phyloP scores from a whole-genome alignment of 352 stramenopile genomes.

The Globisporangium okanoganense region DNA sequence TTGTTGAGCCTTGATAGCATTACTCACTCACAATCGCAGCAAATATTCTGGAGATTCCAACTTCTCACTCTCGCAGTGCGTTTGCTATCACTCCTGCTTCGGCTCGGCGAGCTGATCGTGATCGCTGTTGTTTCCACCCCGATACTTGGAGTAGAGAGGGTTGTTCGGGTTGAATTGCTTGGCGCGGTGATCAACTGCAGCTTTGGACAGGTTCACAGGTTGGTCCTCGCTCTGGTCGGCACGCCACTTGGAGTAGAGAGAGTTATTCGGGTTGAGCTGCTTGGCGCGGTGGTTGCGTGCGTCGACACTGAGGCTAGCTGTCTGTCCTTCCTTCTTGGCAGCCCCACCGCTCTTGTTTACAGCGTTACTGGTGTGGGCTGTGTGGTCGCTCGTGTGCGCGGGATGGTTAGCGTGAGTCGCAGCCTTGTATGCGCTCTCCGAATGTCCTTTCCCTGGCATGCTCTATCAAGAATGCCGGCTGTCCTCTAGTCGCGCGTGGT shows the following conservation, averaged over 20 bases:
- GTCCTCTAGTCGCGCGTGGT: too few species aligned
- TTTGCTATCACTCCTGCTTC: neutral
- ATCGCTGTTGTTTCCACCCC: neutral
- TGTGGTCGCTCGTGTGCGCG: neutral
- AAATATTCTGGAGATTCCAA: too few species aligned
- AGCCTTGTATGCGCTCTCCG: neutral
- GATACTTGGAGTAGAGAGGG: neutral
- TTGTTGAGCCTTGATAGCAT: too few species aligned
- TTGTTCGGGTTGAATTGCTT: neutral
- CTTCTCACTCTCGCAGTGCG: too few species aligned
- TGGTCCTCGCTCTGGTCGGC: neutral
- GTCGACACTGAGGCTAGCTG: neutral
- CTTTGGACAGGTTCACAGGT: neutral
- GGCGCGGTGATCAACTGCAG: neutral
- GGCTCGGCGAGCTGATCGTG: neutral
- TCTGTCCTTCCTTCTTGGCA: neutral
- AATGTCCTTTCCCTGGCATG: neutral
- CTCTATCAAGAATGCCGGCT: neutral
- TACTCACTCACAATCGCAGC: too few species aligned
- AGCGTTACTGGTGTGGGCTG: neutral
- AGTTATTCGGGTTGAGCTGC: neutral
- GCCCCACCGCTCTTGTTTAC: neutral
- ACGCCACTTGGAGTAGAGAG: neutral
- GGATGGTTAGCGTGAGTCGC: neutral
- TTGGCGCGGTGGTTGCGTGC: neutral